Evolutionary conservation across 2,329 filamentous ascomycete genomes (phyloP).

Genomic region (Xylaria sp.): DNA sequence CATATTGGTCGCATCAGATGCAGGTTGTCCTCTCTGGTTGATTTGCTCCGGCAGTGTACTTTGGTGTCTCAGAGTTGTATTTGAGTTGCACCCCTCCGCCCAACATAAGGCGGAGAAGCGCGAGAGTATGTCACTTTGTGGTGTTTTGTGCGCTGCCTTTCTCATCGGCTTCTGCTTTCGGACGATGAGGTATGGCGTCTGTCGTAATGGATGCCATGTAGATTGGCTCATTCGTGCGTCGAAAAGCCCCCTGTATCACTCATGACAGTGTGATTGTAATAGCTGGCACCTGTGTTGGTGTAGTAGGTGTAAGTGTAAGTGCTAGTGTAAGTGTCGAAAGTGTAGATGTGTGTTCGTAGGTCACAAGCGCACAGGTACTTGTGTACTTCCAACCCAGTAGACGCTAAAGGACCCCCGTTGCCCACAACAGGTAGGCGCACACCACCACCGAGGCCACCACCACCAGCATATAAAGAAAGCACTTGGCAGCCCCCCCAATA

Average conservation of each 20-base stretch:
- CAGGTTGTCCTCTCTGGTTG: constrained; percentile 11
- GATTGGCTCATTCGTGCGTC: constrained; percentile 11
- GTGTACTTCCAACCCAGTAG: background rate
- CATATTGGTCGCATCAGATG: constrained; percentile 18
- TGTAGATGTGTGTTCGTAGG: background rate
- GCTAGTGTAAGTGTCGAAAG: background rate
- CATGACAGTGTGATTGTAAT: background rate
- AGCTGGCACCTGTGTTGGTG: background rate
- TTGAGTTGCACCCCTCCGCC: background rate
- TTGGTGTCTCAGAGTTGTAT: constrained; percentile 21
- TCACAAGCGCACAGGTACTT: background rate
- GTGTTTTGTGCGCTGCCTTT: constrained; percentile 7
- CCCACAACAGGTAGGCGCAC: background rate
- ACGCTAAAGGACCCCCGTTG: background rate
- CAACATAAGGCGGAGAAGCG: constrained; percentile 12
- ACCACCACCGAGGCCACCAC: background rate
- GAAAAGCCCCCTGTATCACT: background rate
- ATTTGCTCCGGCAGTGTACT: constrained; percentile 4
- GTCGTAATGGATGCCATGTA: background rate
- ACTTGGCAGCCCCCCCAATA: constrained; percentile 3
- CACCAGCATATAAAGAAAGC: constrained; percentile 17
- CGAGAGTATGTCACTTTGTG: constrained; percentile 1
- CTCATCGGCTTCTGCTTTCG: background rate
- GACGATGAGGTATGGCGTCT: background rate
- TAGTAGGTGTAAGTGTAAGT: background rate